Base-by-base conservation (phyloP, 2,329 filamentous ascomycete genomes). In the Cryphonectria nitschkei region DNA sequence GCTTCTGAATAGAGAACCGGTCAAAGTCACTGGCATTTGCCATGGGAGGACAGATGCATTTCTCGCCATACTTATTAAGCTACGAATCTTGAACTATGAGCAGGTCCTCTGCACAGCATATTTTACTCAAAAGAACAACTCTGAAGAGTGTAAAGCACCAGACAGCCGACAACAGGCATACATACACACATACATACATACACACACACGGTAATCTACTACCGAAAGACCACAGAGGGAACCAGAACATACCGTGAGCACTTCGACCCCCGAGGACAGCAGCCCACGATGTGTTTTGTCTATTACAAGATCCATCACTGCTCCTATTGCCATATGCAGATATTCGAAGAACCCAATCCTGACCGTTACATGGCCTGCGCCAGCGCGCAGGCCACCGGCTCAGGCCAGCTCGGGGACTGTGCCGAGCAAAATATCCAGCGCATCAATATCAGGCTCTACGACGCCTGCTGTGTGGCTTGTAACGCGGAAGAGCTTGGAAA, bases 391-490 rank as follows among this genome's bases (percentile, higher is more conserved):
- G 32, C 32, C 39, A 9, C 41, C 7, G 39, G 65, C 60, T n/a
- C 46, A 19, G 46, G 50, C 39, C 14, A n/a, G 58, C 26, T 66
- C 29, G 56, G 58, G 14, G 19, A n/a, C 8, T 67, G 67, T 58
- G 67, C 60, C 29, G 46, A 67, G 70, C 34, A 52, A 50, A 54
- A 22, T 3, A 7, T 67, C 9, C 61, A 50, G 29, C 46, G n/a
- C 43, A 11, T 58, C 56, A 46, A 71, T 37, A 62, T 54, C 46
- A 29, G 39, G 63, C 3, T 34, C 6, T 16, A 62, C 43, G 56
- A 67, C 63, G 67, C 37, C 39, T 72, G 70, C 67, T 69, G 70
- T 14, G 60, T 37, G 19, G 58, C 64, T 46, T 69, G 56, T 26
- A 54, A 39, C 32, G 16, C 46, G 26, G 16, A 3, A 39, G 13